Conservation (phyloP, 1,139 yeast species). For the Groenewaldozyma sp. region DNA sequence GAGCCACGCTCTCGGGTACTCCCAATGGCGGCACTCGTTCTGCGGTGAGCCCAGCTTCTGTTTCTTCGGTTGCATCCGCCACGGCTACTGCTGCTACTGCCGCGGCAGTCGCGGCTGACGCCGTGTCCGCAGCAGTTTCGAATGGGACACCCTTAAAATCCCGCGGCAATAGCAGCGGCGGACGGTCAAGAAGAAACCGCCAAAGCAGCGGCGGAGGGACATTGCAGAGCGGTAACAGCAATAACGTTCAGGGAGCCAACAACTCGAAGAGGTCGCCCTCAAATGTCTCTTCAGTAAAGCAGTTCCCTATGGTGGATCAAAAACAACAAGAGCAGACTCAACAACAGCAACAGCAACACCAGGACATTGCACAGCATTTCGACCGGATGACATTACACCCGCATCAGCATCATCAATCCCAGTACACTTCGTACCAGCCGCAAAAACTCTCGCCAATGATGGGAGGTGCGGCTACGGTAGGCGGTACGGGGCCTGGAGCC, state of each 20-base stretch:
- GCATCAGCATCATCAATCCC: conserved; percentile 3
- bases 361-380: conserved; percentile 5
- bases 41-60: conserved; percentile 30
- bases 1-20: conserved; percentile 30
- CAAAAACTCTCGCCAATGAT: conserved; percentile 2
- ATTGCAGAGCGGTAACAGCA: no score
- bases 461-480: no score
- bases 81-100: neutral
- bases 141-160: no score
- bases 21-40: conserved; percentile 32
- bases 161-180: no score
- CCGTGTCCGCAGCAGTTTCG: no score
- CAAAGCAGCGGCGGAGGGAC: no score
- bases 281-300: neutral
- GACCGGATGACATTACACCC: no score
- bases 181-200: no score
- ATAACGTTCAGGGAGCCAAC: conserved; percentile 2
- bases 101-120: no score
- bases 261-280: conserved; percentile 1
- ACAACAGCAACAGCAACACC: conserved; percentile 8
- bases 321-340: conserved; percentile 9
- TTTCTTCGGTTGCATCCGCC: neutral
- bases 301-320: conserved; percentile 2
- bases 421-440: conserved; percentile 1
- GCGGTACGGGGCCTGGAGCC: no score